Base-by-base conservation (phyloP, 176 grass and related monocot genomes). In the Paspalum vaginatum region DNA sequence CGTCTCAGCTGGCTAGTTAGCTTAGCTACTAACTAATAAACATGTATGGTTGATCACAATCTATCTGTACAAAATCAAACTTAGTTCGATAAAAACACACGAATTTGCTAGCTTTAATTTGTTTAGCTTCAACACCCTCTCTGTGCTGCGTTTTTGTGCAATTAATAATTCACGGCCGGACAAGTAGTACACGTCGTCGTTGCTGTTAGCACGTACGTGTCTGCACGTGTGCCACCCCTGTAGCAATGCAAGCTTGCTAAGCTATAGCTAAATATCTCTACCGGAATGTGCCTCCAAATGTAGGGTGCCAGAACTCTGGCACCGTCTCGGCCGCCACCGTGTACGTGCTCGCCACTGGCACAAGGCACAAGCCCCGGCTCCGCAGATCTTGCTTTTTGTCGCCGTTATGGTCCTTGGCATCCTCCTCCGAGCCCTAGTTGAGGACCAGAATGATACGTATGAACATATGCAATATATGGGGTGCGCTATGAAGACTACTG, bases 241-340 rank as follows among this genome's bases (percentile, higher is more conserved):
- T 18, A 68, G 51, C 32, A 55, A 87, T 52, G 26, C 15, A 71
- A 78, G 43, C 75, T 59, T 27, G 43, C 55, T 79, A 71, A 75
- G 65, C 81, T 75, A 80, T 69, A 83, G 25, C 24, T 39, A 79
- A 25, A 53, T 26, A 54, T 72, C 5, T 80, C 86, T 95, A 95
- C 61, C 92, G 86, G 89, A 95, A 98, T 52, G 86, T 88, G 42
- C 88, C 96, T 78, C 92, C 96, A 84, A 98, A 95, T 53, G 96
- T 91, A 50, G 96, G 96, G 64, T 93, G 88, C 96, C 96, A 98
- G 85, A 95, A 98, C 79, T 98, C 96, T 2, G 90, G 80, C 49
- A 90, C 79, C 25, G 87, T 88, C 53, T 98, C 96, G 77, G 88
- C 93, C 5, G 88, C 90, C 79, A 98, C 79, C 46, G 90, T 91